phyloP scores from a whole-genome alignment of 306 rosid species.

The Dalbergia cultrata region DNA sequence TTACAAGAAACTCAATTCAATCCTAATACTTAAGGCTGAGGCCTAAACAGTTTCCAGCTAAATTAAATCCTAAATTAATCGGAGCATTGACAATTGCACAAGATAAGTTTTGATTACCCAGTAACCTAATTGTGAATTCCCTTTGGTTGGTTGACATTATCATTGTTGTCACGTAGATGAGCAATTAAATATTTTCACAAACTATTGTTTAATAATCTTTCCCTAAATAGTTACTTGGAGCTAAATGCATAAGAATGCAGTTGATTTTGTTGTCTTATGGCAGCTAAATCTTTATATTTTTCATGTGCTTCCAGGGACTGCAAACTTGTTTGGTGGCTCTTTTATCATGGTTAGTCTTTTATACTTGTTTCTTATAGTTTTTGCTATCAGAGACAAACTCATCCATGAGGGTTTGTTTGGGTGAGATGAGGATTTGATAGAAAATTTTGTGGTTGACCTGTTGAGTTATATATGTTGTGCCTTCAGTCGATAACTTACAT shows the following conservation, averaged over 20 bases:
- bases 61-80: not conserved
- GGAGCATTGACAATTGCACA: not conserved
- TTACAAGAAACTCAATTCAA: slow-evolving; percentile 1
- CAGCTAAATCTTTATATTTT: slow-evolving; percentile 44
- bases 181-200: not conserved
- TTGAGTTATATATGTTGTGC: slow-evolving; percentile 15
- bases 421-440: slow-evolving; percentile 2
- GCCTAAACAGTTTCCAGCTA: not conserved
- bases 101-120: not conserved
- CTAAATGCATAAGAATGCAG: not conserved
- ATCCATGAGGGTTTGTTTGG: slow-evolving; percentile 5
- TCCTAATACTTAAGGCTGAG: slow-evolving; percentile 1
- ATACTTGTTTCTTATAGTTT: not conserved
- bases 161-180: slow-evolving; percentile 10
- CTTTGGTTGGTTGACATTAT: not conserved
- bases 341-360: slow-evolving; percentile 73
- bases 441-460: slow-evolving; percentile 33
- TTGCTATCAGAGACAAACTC: not conserved
- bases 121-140: slow-evolving; percentile 10
- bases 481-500: not conserved
- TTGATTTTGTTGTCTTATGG: slow-evolving; percentile 33
- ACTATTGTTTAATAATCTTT: slow-evolving; percentile 8
- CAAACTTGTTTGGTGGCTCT: slow-evolving; percentile 98
- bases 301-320: slow-evolving; percentile 76
- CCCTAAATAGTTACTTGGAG: slow-evolving; percentile 8